Conservation (phyloP, 441 rosid genomes). For the Cnidoscolus chayamansa region DNA sequence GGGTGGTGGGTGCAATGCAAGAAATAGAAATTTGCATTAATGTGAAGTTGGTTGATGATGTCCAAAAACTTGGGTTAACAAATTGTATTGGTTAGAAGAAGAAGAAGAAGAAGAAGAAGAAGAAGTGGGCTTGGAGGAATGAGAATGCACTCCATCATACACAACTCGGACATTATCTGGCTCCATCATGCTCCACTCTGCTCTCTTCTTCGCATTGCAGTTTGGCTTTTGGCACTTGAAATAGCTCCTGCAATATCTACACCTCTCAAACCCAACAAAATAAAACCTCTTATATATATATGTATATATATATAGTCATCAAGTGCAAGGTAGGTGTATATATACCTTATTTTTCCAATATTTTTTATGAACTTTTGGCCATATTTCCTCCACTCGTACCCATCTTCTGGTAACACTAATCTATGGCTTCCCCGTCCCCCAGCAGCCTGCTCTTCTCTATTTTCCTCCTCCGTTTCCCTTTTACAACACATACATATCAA, state of each 20-base stretch:
- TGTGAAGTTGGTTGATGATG: conserved; percentile 15
- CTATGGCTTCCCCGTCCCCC: conserved; percentile 21
- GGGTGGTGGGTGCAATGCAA: too few species aligned
- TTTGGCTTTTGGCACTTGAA: conserved; percentile 31
- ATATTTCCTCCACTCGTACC: conserved; percentile 41
- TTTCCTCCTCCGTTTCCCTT: conserved; percentile 22
- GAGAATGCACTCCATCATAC: conserved; percentile 34
- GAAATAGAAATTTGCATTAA: background rate
- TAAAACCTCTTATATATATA: too few species aligned
- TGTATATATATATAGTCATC: background rate
- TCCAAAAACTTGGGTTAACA: conserved; percentile 31
- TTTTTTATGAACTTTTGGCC: conserved; percentile 40
- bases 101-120: background rate
- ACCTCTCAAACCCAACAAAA: too few species aligned
- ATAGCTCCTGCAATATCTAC: conserved; percentile 30
- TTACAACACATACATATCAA: too few species aligned
- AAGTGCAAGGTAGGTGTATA: background rate
- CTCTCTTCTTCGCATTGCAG: conserved; percentile 36
- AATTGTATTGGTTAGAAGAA: conserved; percentile 27
- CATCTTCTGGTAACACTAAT: conserved; percentile 35
- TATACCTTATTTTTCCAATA: conserved; percentile 35
- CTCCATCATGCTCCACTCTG: conserved; percentile 29
- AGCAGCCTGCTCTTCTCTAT: conserved; percentile 3
- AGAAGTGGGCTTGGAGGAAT: background rate
- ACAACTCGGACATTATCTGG: conserved; percentile 25